A percentile compares a stretch with the other conserved stretches of the same genome.
phyloP scores from a whole-genome alignment of 768 basidiomycete genomes.

The Mycena filopes region DNA sequence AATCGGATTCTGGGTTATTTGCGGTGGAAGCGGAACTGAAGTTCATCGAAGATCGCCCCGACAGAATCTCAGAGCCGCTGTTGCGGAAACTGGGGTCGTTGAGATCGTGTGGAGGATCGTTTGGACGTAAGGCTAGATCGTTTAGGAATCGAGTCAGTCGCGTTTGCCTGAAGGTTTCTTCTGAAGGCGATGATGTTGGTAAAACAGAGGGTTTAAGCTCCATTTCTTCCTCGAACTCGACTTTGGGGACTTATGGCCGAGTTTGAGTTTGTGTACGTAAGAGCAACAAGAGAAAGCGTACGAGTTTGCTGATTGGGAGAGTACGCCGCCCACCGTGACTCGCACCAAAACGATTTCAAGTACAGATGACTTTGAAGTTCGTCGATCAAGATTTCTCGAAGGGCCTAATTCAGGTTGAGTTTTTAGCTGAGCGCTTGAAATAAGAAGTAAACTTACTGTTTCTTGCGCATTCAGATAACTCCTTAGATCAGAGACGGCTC shows the following conservation, averaged over 20 bases:
- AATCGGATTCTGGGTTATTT: slow-evolving; percentile 89
- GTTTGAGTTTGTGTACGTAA: neutral
- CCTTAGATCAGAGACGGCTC: slow-evolving; percentile 90
- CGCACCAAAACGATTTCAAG: slow-evolving; percentile 96
- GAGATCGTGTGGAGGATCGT: slow-evolving; percentile 80
- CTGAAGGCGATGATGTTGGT: slow-evolving; percentile 50
- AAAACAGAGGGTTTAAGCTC: slow-evolving; percentile 42
- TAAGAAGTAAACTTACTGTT: slow-evolving; percentile 65
- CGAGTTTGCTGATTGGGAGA: slow-evolving; percentile 79
- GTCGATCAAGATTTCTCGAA: slow-evolving; percentile 93
- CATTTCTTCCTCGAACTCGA: slow-evolving; percentile 70
- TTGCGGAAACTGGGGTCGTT: slow-evolving; percentile 53
- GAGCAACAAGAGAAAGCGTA: slow-evolving; percentile 51
- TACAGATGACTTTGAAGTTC: slow-evolving; percentile 98
- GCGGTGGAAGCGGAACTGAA: slow-evolving; percentile 36
- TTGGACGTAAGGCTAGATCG: slow-evolving; percentile 74
- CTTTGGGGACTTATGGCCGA: slow-evolving; percentile 61
- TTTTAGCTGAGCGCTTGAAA: slow-evolving; percentile 5
- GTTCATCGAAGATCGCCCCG: slow-evolving; percentile 25
- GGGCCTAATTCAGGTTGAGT: slow-evolving; percentile 60
- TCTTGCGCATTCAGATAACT: slow-evolving; percentile 89
- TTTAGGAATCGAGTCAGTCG: slow-evolving; percentile 73
- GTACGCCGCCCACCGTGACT: slow-evolving; percentile 91
- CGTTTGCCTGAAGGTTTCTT: slow-evolving; percentile 53
- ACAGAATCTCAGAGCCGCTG: slow-evolving; percentile 26